Evolutionary conservation across 257 asterid genomes (phyloP).

Genomic region (Solanum ossicruentum): DNA sequence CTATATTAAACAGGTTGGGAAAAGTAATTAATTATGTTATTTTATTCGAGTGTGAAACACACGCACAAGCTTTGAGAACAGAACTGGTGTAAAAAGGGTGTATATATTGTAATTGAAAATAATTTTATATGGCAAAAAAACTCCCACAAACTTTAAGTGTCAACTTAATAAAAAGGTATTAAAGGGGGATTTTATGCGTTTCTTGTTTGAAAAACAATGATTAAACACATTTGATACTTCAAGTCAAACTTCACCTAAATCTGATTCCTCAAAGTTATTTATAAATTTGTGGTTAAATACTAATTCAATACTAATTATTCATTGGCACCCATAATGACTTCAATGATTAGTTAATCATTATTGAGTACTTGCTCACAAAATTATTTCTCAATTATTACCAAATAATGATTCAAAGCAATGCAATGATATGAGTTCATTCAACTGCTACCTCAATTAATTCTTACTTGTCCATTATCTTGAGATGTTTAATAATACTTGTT

Average conservation of each 20-base stretch:
- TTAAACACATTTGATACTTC: not conserved
- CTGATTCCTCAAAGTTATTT: no score
- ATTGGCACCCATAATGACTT: not conserved
- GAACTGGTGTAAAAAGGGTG: not conserved
- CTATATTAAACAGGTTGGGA: no score
- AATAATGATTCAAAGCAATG: not conserved
- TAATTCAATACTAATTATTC: not conserved
- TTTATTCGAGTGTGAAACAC: not conserved
- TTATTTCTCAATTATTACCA: not conserved
- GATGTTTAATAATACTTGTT: no score
- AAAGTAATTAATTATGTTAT: not conserved
- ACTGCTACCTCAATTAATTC: no score
- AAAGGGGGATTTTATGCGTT: not conserved
- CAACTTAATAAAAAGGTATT: not conserved
- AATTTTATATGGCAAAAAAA: not conserved
- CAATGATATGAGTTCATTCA: not conserved
- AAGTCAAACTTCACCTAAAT: not conserved
- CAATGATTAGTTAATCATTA: not conserved
- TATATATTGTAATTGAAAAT: not conserved
- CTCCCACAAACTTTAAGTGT: not conserved
- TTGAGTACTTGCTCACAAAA: not conserved
- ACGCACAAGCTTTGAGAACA: not conserved
- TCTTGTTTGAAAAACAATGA: not conserved
- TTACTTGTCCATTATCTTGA: no score
- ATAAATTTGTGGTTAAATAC: no score